Evolutionary conservation across 2,329 filamentous ascomycete genomes (phyloP), one percentile per base, ranked within the genome.

Genomic region (Phaeosphaeriaceae sp.): DNA sequence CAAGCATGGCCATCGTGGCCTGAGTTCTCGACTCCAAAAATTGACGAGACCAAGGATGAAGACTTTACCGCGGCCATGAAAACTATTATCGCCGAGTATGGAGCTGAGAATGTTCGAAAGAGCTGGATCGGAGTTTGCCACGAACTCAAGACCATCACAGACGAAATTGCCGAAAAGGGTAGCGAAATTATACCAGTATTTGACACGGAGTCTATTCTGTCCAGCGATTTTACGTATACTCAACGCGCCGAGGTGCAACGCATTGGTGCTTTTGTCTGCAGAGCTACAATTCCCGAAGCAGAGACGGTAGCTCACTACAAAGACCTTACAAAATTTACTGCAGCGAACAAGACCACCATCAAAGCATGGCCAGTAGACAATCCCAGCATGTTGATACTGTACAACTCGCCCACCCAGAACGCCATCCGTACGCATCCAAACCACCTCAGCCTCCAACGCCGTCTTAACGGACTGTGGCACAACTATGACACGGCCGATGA

Each of bases 111-210:
- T 1, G 57, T 82, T 10, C 61, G 60, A 6, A 54, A 70, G 58
- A 77, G 77, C 62, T 82, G 80, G 80, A 42, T 80, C 17, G 71
- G 73, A 28, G 75, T 78, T 3, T 82, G 80, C 64, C 64, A 75
- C 13, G 52, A 75, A 2, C 70, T 82, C 0, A 66, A 77, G 52
- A 51, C 49, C 0, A 58, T 81, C 22, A 80, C 79, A 0, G 72
- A 77, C 9, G 70, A 77, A n/a, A 75, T 82, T 21, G 66, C 71
- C 8, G 62, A 65, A 26, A 73, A 75, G 30, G 75, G 77, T 15
- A 75, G 65, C 11, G 59, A 55, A 24, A 67, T 72, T 2, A 78
- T 82, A 30, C 78, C 78, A 2, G 68, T 71, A 26, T 64, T 79
- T 15, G 57, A 71, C 13, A 72, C 70, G 11, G 59, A 68, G 0